Conservation (phyloP, 768 basidiomycete genomes). For the Collybiopsis luxurians region DNA sequence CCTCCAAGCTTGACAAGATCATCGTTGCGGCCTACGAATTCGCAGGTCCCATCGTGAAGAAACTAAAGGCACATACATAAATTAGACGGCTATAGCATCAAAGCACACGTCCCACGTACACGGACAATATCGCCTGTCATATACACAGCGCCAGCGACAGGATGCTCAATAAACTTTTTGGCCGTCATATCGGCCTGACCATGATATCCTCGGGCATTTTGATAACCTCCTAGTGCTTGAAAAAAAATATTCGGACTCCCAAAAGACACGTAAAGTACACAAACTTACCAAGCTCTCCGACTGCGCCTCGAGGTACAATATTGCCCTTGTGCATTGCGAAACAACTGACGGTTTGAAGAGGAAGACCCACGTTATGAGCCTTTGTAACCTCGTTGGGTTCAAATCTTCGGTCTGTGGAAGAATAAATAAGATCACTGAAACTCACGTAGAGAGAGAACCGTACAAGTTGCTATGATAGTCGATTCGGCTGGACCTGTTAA, state of each 20-base stretch:
- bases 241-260: neutral
- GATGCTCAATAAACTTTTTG: constrained; percentile 24
- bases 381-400: neutral
- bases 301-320: constrained; percentile 7
- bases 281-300: constrained; percentile 8
- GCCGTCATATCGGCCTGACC: constrained; percentile 25
- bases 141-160: constrained; percentile 25
- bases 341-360: constrained; percentile 9
- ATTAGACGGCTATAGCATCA: neutral
- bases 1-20: constrained; percentile 7
- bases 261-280: neutral
- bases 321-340: neutral
- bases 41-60: constrained; percentile 8
- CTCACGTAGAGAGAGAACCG: neutral
- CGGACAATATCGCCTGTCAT: constrained; percentile 27
- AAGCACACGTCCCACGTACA: neutral
- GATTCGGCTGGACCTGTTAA: constrained; percentile 6
- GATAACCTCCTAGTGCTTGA: constrained; percentile 16
- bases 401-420: constrained; percentile 3
- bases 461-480: constrained; percentile 8
- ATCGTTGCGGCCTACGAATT: constrained; percentile 9
- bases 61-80: neutral
- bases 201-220: constrained; percentile 21
- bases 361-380: constrained; percentile 8
- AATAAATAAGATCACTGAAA: neutral